Evolutionary conservation across 73 alveolate species (phyloP), one percentile per base, ranked within the genome.

Genomic region (Breviolum minutum): DNA sequence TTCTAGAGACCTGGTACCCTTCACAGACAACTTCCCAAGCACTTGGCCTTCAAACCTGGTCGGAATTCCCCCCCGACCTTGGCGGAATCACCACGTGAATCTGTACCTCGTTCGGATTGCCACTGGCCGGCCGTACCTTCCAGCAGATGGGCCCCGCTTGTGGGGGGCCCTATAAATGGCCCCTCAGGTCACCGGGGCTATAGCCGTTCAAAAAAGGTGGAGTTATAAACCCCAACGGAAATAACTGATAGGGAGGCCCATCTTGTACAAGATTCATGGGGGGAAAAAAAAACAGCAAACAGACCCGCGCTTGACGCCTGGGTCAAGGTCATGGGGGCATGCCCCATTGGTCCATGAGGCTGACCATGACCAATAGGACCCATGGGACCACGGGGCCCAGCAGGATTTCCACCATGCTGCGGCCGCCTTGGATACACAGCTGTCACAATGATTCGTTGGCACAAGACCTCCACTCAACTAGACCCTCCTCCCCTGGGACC

Each of bases 71-170:
- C 77, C 74, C 12, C 8, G 89, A 80, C 98, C 76, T 92, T 6
- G 90, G 68, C n/a, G 98, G 77, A 48, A 92, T 62, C 63, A 60
- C 69, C 90, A 92, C 76, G 90, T 92, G 98, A 19, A 92, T 61
- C 74, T 92, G 98, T 89, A 74, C n/a, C 26, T 92, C 98, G n/a
- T 76, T 62, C 11, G 40, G 54, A 54, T 77, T 68, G 26, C 98
- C 98, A 64, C 98, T 92, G 61, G 89, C 90, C 12, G 77, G 63
- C 90, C 69, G 54, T 17, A 92, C 98, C 98, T 90, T 40, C 64
- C n/a, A 71, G 40, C 26, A n/a, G n/a, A n/a, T n/a, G n/a, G 26
- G 81, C 29, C 26, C 12, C 81, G n/a, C n/a, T n/a, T n/a, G n/a
- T n/a, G n/a, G n/a, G n/a, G 40, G 26, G 81, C 81, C 81, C 54